Conservation (phyloP, 805 yeast genomes). For the Candida alai region DNA sequence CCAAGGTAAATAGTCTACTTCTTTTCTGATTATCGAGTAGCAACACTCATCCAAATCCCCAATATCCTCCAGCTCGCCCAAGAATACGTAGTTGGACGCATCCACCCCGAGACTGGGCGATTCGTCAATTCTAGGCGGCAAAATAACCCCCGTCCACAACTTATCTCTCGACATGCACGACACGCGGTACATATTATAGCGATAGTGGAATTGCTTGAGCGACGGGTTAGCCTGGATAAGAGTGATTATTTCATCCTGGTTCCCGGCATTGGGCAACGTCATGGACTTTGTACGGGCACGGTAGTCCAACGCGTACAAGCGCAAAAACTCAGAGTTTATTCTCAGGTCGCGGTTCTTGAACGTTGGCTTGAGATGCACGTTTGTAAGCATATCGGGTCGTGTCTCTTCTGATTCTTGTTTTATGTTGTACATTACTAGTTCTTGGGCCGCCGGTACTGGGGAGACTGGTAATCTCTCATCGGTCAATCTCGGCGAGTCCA, state of each 20-base stretch:
- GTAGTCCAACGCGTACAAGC: slow-evolving; percentile 48
- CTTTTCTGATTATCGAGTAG: slow-evolving; percentile 15
- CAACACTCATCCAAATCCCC: slow-evolving; percentile 4
- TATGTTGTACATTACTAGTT: slow-evolving; percentile 14
- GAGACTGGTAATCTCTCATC: slow-evolving; percentile 14
- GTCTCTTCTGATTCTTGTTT: slow-evolving; percentile 3
- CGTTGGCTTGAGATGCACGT: slow-evolving; percentile 2
- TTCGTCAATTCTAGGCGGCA: slow-evolving; percentile 48
- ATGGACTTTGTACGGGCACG: slow-evolving; percentile 27
- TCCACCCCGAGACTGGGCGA: slow-evolving; percentile 20
- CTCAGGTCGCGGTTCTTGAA: slow-evolving; percentile 43
- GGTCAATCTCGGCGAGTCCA: slow-evolving; percentile 13
- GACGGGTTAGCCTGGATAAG: slow-evolving; percentile 9
- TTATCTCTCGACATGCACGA: slow-evolving; percentile 45
- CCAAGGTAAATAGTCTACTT: slow-evolving; percentile 26
- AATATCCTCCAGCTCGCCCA: slow-evolving; percentile 9
- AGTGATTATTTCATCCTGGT: slow-evolving; percentile 11
- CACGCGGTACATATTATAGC: slow-evolving; percentile 26
- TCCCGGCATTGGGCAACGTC: slow-evolving; percentile 18
- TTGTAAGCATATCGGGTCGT: not conserved
- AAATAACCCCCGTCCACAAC: slow-evolving; percentile 50
- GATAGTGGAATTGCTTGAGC: slow-evolving; percentile 24
- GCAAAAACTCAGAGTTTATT: slow-evolving; percentile 46
- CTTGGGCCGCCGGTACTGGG: slow-evolving; percentile 8
- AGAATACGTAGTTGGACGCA: slow-evolving; percentile 18